Evolutionary conservation across 495 filamentous ascomycete genomes (phyloP), one percentile per base, ranked within the genome.

Genomic region (Recurvomyces mirabilis): DNA sequence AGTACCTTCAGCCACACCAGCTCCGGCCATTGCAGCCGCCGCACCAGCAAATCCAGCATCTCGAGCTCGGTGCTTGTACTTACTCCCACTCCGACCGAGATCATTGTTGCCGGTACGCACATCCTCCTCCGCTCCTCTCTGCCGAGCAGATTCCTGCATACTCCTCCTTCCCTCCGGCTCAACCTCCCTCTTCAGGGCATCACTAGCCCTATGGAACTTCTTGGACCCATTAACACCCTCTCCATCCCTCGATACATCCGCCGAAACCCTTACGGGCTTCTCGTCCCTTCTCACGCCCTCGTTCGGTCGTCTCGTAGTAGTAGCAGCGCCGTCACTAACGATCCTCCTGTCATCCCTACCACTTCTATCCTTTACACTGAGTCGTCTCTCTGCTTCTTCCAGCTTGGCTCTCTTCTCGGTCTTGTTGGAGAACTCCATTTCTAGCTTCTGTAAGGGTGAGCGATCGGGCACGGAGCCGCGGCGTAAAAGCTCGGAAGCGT

Each of bases 381-480:
- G 62, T 57, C 67, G 68, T 38, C 69, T 64, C 56, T 94, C 87
- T 1, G 83, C 81, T 57, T 87, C 79, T 61, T 86, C 71, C n/a
- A 82, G 74, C 36, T 82, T 73, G 2, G 83, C 82, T 46, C 83
- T 72, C 58, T 86, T 93, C 56, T 93, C 87, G 55, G 79, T 93
- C 60, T 93, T 94, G 59, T 81, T 91, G 59, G 76, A 78, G 44
- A 95, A 68, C 40, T 85, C 87, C 29, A 81, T 75, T 65, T 95
- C 91, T 41, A 98, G 75, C 61, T 79, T 87, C 60, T 96, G 91
- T 18, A 98, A 66, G 24, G 91, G 91, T 37, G 88, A 94, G 38
- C 84, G 76, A 56, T 87, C 81, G 18, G 76, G 71, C 41, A 86
- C 82, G 65, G 77, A 84, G 31, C 69, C 67, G 30, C 55, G 43